Conservation (phyloP, 2,329 filamentous ascomycete species). For the Chaetoscypha palmicola region DNA sequence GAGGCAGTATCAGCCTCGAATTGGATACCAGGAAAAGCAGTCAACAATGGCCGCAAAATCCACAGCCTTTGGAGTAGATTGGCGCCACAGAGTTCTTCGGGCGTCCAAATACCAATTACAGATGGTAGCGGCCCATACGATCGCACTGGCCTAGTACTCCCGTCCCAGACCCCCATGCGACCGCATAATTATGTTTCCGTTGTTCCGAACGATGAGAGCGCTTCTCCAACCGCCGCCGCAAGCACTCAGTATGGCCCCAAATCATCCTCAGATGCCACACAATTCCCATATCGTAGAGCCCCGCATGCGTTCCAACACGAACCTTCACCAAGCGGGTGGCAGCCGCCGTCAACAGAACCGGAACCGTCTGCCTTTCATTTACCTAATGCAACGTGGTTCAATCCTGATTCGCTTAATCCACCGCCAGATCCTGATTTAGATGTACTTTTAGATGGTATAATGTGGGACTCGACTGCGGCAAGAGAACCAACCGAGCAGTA, state of each 20-base stretch:
- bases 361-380: neutral
- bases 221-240: neutral
- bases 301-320: neutral
- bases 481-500: neutral
- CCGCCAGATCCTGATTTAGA: neutral
- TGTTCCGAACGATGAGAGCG: neutral
- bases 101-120: neutral
- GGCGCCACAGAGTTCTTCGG: neutral
- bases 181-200: neutral
- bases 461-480: constrained; percentile 3
- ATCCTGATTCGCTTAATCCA: neutral
- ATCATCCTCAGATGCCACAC: neutral
- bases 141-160: too few relatives aligned
- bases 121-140: neutral
- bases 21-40: neutral
- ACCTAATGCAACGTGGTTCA: neutral
- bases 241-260: neutral
- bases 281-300: neutral
- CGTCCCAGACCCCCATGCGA: neutral
- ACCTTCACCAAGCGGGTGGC: neutral
- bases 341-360: neutral
- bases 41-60: neutral
- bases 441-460: neutral
- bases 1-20: neutral
- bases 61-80: neutral